Conservation (phyloP, 2,329 filamentous ascomycete genomes). For the Epichloe festucae region DNA sequence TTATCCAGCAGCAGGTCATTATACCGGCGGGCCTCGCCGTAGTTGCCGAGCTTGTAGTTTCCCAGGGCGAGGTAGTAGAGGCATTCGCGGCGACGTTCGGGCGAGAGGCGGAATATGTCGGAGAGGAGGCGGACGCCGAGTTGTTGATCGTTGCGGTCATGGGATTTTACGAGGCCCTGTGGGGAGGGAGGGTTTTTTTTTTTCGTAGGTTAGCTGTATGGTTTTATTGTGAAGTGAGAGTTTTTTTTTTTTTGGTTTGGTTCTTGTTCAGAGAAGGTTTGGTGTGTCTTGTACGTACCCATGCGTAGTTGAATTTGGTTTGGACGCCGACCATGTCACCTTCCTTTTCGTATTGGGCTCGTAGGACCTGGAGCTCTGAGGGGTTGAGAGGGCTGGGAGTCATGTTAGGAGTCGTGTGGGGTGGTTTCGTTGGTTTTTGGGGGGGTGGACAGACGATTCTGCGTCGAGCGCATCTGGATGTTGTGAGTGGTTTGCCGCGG, state of each 20-base stretch:
- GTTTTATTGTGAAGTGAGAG: background rate
- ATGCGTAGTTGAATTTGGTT: constrained; percentile 99
- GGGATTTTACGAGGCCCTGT: constrained; percentile 91
- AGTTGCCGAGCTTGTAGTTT: constrained; percentile 98
- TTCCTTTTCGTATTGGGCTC: constrained; percentile 92
- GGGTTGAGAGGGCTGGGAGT: constrained; percentile 65
- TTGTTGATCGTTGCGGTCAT: constrained; percentile 73
- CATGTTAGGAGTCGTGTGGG: background rate
- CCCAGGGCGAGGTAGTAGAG: constrained; percentile 95
- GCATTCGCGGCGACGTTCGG: constrained; percentile 89
- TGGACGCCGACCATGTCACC: constrained; percentile 93
- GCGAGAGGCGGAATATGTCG: constrained; percentile 89
- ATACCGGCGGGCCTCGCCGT: constrained; percentile 84
- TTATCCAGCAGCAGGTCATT: constrained; percentile 86
- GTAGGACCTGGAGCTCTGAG: constrained; percentile 82
- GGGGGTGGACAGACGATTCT: constrained; percentile 55
- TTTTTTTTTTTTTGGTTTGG: background rate
- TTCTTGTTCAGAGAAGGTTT: background rate
- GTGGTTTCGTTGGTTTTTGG: background rate
- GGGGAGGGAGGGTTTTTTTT: background rate
- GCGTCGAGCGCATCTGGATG: constrained; percentile 83
- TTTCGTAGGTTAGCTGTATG: background rate
- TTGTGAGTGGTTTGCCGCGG: background rate
- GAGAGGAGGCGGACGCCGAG: constrained; percentile 85
- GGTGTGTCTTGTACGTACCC: constrained; percentile 44